These are phyloP conservation scores for Ampelocalamus luodianensis DNA, from an alignment of 176 grass and related monocot species.

Conservation along the genomic window DNA sequence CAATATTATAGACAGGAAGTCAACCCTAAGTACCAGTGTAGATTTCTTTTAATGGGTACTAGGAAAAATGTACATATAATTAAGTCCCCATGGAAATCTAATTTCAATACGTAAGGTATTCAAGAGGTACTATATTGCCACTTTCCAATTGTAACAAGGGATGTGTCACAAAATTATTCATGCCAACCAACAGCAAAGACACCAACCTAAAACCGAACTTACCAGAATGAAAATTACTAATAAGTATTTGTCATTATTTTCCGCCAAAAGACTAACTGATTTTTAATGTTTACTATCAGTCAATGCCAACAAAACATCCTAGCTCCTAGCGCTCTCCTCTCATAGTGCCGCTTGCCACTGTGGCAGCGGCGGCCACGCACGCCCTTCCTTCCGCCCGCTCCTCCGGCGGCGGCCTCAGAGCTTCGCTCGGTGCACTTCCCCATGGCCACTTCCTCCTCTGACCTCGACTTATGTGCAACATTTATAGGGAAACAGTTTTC, in stretches of 20 bases:
- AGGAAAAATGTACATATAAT: background rate
- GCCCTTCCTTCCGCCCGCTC: no score
- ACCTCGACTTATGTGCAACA: no score
- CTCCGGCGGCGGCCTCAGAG: no score
- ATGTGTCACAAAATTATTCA: background rate
- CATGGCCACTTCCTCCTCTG: no score
- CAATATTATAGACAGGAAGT: background rate
- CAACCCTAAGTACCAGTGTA: background rate
- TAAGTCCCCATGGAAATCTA: background rate
- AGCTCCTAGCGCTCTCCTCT: no score
- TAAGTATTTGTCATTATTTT: background rate
- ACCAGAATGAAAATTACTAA: background rate
- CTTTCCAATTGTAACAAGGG: background rate
- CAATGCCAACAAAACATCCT: no score
- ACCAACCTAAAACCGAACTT: background rate
- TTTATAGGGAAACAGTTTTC: no score
- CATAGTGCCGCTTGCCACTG: no score
- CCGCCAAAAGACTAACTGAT: background rate
- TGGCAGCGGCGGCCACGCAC: no score
- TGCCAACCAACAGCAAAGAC: background rate
- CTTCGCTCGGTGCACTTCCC: no score
- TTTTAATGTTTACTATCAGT: background rate
- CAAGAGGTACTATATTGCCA: background rate
- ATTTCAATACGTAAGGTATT: background rate
- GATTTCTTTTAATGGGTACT: background rate